These are phyloP conservation scores for Ensete ventricosum DNA, from an alignment of 176 grass and related monocot species.

Conservation along the genomic window DNA sequence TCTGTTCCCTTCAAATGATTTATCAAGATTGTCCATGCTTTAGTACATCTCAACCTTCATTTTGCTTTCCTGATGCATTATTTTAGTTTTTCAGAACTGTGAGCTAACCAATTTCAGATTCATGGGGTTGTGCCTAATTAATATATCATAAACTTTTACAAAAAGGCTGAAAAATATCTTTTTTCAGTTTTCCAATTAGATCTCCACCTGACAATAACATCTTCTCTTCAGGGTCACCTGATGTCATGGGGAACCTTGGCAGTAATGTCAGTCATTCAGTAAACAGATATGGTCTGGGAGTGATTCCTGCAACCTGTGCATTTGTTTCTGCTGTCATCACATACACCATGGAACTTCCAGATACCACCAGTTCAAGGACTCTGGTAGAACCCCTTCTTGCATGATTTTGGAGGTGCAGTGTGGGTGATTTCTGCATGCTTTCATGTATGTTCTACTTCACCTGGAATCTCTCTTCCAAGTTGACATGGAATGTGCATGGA, in stretches of 20 bases:
- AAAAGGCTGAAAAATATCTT: background rate
- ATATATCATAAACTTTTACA: background rate
- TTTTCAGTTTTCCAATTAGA: background rate
- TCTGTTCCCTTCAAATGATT: too few relatives aligned
- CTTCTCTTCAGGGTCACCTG: constrained; percentile 39
- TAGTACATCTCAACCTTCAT: too few relatives aligned
- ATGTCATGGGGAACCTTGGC: constrained; percentile 21
- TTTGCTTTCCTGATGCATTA: too few relatives aligned
- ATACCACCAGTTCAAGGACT: constrained; percentile 27
- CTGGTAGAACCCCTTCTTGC: constrained; percentile 75
- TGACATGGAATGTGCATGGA: too few relatives aligned
- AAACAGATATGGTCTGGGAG: constrained; percentile 62
- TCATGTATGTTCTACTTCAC: background rate
- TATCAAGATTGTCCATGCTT: too few relatives aligned
- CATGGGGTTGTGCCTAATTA: background rate
- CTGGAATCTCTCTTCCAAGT: background rate
- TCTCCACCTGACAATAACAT: background rate
- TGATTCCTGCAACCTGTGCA: constrained; percentile 68
- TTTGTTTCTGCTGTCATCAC: constrained; percentile 57
- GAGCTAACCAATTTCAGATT: background rate
- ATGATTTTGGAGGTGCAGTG: constrained; percentile 9
- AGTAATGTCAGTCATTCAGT: constrained; percentile 39
- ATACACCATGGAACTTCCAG: constrained; percentile 85
- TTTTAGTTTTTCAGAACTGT: background rate
- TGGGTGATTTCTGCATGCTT: background rate